Base-by-base conservation (phyloP, 768 basidiomycete genomes). In the Gautieria morchelliformis region DNA sequence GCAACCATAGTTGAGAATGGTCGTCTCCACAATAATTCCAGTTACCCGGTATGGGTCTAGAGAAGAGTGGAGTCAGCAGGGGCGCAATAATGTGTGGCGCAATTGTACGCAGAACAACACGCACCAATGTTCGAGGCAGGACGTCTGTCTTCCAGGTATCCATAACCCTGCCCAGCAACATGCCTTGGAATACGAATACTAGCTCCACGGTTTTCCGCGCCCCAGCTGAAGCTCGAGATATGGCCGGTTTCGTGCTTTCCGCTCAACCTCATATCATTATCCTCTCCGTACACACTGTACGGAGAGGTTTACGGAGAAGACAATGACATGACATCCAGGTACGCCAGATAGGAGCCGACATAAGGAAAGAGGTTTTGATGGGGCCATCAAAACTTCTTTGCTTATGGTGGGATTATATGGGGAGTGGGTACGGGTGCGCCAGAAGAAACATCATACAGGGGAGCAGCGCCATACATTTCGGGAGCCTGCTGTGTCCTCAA, bases 171-270 rank as follows among this genome's bases (percentile, higher is more conserved):
- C 35, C 87, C 77, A 53, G 86, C 88, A 66, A 97, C 94, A 69
- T 94, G 89, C 66, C 95, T 78, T 48, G 96, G 96, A 47, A 99
- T 87, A 75, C 93, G 91, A 69, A 96, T 91, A 32, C 92, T 94
- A 47, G 95, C 93, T 66, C 93, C 96, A 72, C 95, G 92, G 78
- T 96, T 88, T 64, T 96, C 96, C 61, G 98, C 91, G 72, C 96
- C 96, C 59, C 89, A 88, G 65, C 85, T 88, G 79, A 99, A 99
- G 56, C 71, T 69, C 63, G 84, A 79, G 66, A 98, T 97, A 75
- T 93, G 91, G 58, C 88, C 93, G 52, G 96, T 99, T 81, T 99
- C 96, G 72, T 98, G 95, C 63, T 87, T 86, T 60, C 96, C 96
- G 27, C 93, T 96, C 68, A 99, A 79, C 67, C 96, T 84, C 60